A percentile compares a stretch with the other conserved stretches of the same genome.
Evolutionary conservation across 2,329 filamentous ascomycete genomes (phyloP).

Genomic region (Calonectria honghensis): DNA sequence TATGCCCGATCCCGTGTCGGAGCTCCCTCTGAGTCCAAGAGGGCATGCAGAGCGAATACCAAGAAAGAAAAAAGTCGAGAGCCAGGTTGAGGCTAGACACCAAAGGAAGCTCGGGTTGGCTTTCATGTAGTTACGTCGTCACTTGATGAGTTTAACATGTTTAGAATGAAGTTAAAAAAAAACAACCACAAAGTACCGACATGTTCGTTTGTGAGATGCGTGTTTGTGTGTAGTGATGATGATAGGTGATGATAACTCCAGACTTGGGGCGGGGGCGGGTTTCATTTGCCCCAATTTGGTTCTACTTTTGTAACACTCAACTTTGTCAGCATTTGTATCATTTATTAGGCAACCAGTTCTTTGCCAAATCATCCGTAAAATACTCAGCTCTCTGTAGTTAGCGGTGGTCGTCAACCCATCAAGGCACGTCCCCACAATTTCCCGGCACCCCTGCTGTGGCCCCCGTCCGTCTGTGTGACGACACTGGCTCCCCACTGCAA

Average conservation of each 20-base stretch:
- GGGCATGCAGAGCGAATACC: slow-evolving; percentile 59
- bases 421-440: slow-evolving; percentile 9
- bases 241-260: neutral
- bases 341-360: neutral
- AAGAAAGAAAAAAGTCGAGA: slow-evolving; percentile 57
- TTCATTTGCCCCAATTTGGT: neutral
- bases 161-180: slow-evolving; percentile 57
- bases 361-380: neutral
- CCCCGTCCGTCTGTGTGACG: slow-evolving; percentile 42
- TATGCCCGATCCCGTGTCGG: slow-evolving; percentile 55
- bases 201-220: neutral
- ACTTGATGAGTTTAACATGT: slow-evolving; percentile 63
- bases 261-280: too few relatives aligned
- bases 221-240: neutral
- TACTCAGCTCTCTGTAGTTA: neutral
- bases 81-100: slow-evolving; percentile 62
- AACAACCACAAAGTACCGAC: neutral
- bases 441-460: neutral
- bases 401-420: neutral
- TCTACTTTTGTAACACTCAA: neutral
- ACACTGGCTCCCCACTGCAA: slow-evolving; percentile 42
- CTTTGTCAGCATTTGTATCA: neutral
- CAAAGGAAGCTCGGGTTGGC: slow-evolving; percentile 61
- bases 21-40: slow-evolving; percentile 52
- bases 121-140: slow-evolving; percentile 67